phyloP scores from a whole-genome alignment of 164 flowering plant genomes.

The Platanus orientalis region DNA sequence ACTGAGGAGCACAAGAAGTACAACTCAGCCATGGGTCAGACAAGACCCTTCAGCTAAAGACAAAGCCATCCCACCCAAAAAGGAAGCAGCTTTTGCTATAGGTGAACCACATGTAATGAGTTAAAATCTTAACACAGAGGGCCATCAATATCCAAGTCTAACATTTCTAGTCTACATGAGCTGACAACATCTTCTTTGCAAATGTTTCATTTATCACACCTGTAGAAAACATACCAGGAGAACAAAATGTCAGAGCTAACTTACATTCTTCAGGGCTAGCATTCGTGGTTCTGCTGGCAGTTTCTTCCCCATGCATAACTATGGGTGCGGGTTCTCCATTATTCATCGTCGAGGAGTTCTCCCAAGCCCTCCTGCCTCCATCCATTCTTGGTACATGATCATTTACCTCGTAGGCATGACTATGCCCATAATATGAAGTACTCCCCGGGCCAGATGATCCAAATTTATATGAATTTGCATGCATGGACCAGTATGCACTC shows the following conservation, averaged over 20 bases:
- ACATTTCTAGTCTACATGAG: no score
- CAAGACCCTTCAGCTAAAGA: no score
- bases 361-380: slow-evolving; percentile 40
- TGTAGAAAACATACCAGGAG: neutral
- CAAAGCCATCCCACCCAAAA: no score
- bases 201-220: neutral
- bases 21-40: no score
- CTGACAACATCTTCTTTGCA: neutral
- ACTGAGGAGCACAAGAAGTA: no score
- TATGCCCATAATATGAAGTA: slow-evolving; percentile 41
- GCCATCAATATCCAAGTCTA: no score
- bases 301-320: slow-evolving; percentile 38
- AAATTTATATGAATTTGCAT: slow-evolving; percentile 53
- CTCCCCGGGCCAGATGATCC: slow-evolving; percentile 49
- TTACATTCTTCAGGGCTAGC: slow-evolving; percentile 49
- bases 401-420: slow-evolving; percentile 36
- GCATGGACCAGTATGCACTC: slow-evolving; percentile 42
- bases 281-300: slow-evolving; percentile 29
- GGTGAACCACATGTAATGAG: neutral
- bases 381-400: slow-evolving; percentile 33
- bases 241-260: slow-evolving; percentile 19
- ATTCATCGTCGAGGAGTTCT: slow-evolving; percentile 28
- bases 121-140: neutral
- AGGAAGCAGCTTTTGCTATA: neutral
- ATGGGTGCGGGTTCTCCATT: slow-evolving; percentile 31